A percentile compares a stretch with the other conserved stretches of the same genome.
Evolutionary conservation across 2,329 filamentous ascomycete species (phyloP).

Genomic region (Fusarium buxicola): DNA sequence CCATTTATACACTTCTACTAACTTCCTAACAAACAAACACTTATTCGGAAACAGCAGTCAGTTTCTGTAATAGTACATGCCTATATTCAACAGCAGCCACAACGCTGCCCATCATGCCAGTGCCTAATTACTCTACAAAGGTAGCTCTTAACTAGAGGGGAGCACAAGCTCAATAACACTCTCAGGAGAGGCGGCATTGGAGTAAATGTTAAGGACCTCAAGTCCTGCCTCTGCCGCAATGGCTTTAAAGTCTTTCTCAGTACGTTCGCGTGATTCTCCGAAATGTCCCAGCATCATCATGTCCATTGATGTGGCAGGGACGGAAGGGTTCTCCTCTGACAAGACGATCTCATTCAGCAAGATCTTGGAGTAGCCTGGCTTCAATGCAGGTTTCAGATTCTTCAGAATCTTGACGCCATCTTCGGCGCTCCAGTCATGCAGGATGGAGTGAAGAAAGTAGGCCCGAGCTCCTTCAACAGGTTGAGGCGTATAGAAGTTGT

Average conservation of each 20-base stretch:
- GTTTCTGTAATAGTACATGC: too few species aligned
- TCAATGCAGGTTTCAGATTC: conserved; percentile 47
- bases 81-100: too few species aligned
- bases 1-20: too few species aligned
- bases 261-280: conserved; percentile 22
- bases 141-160: neutral
- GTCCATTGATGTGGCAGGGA: conserved; percentile 23
- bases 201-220: conserved; percentile 7
- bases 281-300: conserved; percentile 35
- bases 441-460: conserved; percentile 46
- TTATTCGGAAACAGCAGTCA: too few species aligned
- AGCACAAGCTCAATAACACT: conserved; percentile 26
- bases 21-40: too few species aligned
- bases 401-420: conserved; percentile 48
- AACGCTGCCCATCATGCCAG: too few species aligned
- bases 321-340: conserved; percentile 18
- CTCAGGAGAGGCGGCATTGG: conserved; percentile 24
- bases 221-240: conserved; percentile 15
- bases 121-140: too few species aligned
- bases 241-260: conserved; percentile 8
- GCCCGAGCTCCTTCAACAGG: conserved; percentile 24
- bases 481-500: conserved; percentile 39
- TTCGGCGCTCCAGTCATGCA: conserved; percentile 54
- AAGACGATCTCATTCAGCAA: conserved; percentile 32
- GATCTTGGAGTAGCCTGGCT: conserved; percentile 26